Evolutionary conservation across 495 filamentous ascomycete species (phyloP).

Genomic region (Podospora didyma): DNA sequence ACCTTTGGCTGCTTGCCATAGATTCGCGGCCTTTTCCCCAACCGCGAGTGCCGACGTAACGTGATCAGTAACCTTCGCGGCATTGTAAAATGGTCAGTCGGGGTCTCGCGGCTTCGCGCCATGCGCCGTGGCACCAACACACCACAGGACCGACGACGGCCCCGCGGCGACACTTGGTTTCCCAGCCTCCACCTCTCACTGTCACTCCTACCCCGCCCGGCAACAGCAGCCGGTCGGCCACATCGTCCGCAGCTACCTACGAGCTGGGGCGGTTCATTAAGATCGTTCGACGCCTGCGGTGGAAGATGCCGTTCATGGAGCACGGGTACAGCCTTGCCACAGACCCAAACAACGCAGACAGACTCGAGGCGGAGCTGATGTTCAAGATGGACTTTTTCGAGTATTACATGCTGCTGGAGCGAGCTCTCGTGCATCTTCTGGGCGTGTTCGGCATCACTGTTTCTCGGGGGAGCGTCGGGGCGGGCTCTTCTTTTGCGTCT

Average conservation of each 20-base stretch:
- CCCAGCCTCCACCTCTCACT: slow-evolving; percentile 4
- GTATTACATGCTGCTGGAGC: slow-evolving; percentile 63
- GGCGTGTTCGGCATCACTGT: slow-evolving; percentile 52
- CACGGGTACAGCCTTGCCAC: slow-evolving; percentile 39
- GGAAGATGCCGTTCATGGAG: slow-evolving; percentile 57
- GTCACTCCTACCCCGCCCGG: slow-evolving; percentile 1
- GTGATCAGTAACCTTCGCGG: not conserved
- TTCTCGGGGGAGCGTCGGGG: slow-evolving; percentile 14
- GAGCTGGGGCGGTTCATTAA: slow-evolving; percentile 54
- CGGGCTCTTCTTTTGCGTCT: too few relatives aligned
- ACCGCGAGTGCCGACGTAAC: not conserved
- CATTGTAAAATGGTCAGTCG: not conserved
- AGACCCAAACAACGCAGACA: slow-evolving; percentile 13
- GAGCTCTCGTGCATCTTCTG: slow-evolving; percentile 58
- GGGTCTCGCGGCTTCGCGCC: slow-evolving; percentile 21
- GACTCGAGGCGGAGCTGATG: slow-evolving; percentile 51
- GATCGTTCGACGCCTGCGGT: slow-evolving; percentile 53
- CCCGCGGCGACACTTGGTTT: not conserved
- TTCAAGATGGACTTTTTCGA: slow-evolving; percentile 71
- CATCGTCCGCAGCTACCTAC: slow-evolving; percentile 22
- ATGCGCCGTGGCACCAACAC: slow-evolving; percentile 8
- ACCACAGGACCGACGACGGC: not conserved
- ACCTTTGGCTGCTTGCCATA: too few relatives aligned
- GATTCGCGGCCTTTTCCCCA: too few relatives aligned
- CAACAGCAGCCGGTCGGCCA: not conserved